These are phyloP conservation scores for Lecanicillium sp. DNA, from an alignment of 2,329 filamentous ascomycete genomes.

Conservation along the genomic window DNA sequence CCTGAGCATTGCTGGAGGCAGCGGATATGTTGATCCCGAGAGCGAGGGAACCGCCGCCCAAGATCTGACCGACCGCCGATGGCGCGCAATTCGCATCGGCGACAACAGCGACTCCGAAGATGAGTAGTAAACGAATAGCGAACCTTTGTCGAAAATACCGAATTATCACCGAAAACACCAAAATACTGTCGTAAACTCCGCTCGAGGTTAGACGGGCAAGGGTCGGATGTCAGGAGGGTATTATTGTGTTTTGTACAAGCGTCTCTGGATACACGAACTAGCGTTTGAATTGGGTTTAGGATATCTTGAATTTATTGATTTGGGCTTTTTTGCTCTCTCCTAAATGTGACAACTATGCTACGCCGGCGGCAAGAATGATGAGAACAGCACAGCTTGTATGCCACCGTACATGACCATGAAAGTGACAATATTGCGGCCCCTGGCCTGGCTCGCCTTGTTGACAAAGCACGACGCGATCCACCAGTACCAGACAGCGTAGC, in stretches of 20 bases:
- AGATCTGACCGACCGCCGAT: constrained; percentile 73
- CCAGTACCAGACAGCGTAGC: constrained; percentile 85
- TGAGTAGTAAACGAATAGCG: constrained; percentile 39
- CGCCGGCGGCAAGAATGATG: constrained; percentile 86
- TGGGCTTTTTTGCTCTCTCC: background rate
- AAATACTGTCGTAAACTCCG: too few relatives aligned
- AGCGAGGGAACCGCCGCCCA: constrained; percentile 84
- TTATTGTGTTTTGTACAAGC: too few relatives aligned
- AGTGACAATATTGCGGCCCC: constrained; percentile 42
- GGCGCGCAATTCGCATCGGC: constrained; percentile 70
- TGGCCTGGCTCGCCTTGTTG: constrained; percentile 24
- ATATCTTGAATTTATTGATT: background rate
- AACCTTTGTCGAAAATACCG: too few relatives aligned
- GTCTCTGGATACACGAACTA: too few relatives aligned
- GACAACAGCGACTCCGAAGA: constrained; percentile 72
- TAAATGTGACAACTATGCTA: constrained; percentile 38
- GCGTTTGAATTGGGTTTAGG: too few relatives aligned
- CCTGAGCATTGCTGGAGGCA: constrained; percentile 77
- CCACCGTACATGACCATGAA: constrained; percentile 77
- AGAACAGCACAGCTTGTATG: constrained; percentile 78
- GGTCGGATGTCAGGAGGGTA: too few relatives aligned
- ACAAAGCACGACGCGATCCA: constrained; percentile 56
- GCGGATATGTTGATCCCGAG: constrained; percentile 83
- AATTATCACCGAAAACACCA: too few relatives aligned
- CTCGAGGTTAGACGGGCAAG: too few relatives aligned